phyloP scores from a whole-genome alignment of 2,329 filamentous ascomycete species.

The Epichloe sylvatica region DNA sequence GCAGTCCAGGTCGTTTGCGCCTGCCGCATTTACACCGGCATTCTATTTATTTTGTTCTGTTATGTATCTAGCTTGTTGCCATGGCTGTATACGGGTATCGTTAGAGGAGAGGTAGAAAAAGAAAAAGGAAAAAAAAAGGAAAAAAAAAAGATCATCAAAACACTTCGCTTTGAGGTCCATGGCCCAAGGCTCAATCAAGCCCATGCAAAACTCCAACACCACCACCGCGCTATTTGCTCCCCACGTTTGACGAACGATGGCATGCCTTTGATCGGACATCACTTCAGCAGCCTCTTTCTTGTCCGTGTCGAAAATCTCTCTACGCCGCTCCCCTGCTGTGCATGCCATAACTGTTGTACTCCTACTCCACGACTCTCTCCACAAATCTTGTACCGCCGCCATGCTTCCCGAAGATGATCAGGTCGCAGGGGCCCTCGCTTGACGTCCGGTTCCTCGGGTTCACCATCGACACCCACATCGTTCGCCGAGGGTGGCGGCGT shows the following conservation, averaged over 20 bases:
- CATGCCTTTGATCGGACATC: conserved; percentile 8
- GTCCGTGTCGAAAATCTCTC: conserved; percentile 44
- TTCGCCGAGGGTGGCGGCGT: conserved; percentile 25
- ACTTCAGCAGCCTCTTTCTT: conserved; percentile 40
- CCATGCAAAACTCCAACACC: background rate
- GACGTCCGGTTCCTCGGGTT: conserved; percentile 12
- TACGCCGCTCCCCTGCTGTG: conserved; percentile 43
- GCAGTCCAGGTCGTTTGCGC: too few species aligned
- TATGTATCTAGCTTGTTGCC: background rate
- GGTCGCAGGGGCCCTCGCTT: conserved; percentile 49
- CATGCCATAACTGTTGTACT: conserved; percentile 45
- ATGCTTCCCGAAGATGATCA: conserved; percentile 61
- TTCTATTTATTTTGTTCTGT: background rate
- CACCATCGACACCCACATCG: conserved; percentile 19
- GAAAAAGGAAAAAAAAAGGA: too few species aligned
- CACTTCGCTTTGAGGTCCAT: background rate
- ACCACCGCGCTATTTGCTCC: background rate
- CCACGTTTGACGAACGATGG: background rate
- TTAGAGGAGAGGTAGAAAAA: background rate
- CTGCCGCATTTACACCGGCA: too few species aligned
- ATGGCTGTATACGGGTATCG: conserved; percentile 2
- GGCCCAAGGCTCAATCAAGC: background rate
- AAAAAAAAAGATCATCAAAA: background rate
- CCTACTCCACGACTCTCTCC: conserved; percentile 50
- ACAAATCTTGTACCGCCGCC: conserved; percentile 50